phyloP scores from a whole-genome alignment of 331 rosid genomes.

The Acacia pycnantha region DNA sequence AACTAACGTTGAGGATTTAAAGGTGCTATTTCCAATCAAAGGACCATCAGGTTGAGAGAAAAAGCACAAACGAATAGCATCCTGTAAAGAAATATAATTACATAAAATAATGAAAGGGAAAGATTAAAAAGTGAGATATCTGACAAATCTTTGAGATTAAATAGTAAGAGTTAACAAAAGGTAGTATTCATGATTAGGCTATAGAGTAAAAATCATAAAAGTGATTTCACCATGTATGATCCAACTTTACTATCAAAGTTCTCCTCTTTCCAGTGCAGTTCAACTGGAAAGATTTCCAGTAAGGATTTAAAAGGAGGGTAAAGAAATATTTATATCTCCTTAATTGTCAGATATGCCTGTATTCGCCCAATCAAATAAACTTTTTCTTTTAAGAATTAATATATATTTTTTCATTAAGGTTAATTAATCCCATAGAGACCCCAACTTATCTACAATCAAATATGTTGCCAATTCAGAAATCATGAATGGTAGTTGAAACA shows the following conservation, averaged over 20 bases:
- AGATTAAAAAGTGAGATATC: neutral
- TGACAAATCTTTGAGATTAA: neutral
- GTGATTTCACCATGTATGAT: neutral
- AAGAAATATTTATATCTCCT: neutral
- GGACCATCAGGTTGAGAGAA: slow-evolving; percentile 93
- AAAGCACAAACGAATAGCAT: slow-evolving; percentile 63
- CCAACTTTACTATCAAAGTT: neutral
- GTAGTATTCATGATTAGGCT: neutral
- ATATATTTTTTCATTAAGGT: neutral
- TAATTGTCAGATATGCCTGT: neutral
- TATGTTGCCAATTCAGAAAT: slow-evolving; percentile 16
- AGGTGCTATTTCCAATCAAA: slow-evolving; percentile 75
- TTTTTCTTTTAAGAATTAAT: neutral
- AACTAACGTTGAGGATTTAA: slow-evolving; percentile 67
- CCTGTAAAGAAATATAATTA: slow-evolving; percentile 46
- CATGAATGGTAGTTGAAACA: slow-evolving; percentile 1
- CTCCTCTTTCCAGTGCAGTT: neutral
- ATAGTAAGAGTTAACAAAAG: neutral
- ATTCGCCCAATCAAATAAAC: neutral
- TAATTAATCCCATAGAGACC: neutral
- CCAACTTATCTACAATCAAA: slow-evolving; percentile 17
- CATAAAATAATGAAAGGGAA: slow-evolving; percentile 28
- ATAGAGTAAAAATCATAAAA: neutral
- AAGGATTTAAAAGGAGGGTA: neutral
- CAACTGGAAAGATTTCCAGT: neutral